A percentile compares a stretch with the other conserved stretches of the same genome.
phyloP scores from a whole-genome alignment of 2,329 filamentous ascomycete genomes.

The Sodiomyces alkalinus region DNA sequence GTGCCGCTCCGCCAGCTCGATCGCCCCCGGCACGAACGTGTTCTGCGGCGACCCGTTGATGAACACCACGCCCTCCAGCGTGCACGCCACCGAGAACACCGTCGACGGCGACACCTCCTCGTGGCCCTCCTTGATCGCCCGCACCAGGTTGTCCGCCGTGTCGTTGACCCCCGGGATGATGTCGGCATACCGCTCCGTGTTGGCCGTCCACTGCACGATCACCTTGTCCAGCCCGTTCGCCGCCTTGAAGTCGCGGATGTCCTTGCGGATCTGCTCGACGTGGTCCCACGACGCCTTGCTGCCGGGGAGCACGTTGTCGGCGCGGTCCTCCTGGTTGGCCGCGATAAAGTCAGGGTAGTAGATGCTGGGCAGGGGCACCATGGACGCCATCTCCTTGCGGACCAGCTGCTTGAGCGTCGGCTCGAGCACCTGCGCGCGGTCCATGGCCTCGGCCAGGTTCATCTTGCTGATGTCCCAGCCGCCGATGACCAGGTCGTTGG shows the following conservation, averaged over 20 bases:
- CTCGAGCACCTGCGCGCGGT: slow-evolving; percentile 87
- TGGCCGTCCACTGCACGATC: slow-evolving; percentile 96
- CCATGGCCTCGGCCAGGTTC: slow-evolving; percentile 85
- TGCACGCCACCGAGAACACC: slow-evolving; percentile 87
- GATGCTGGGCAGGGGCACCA: slow-evolving; percentile 83
- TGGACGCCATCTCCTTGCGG: slow-evolving; percentile 79
- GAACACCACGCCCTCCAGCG: slow-evolving; percentile 80
- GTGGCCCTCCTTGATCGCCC: slow-evolving; percentile 74
- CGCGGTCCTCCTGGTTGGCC: slow-evolving; percentile 92
- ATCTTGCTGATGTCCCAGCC: slow-evolving; percentile 95
- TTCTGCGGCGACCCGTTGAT: slow-evolving; percentile 99
- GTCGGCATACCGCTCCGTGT: slow-evolving; percentile 93
- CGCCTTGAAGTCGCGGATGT: slow-evolving; percentile 86
- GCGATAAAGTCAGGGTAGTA: slow-evolving; percentile 99
- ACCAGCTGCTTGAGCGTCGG: slow-evolving; percentile 83
- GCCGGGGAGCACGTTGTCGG: slow-evolving; percentile 77
- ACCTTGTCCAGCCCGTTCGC: slow-evolving; percentile 80
- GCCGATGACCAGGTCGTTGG: slow-evolving; percentile 86
- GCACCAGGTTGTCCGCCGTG: slow-evolving; percentile 84
- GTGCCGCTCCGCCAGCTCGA: slow-evolving; percentile 77
- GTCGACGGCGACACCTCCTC: slow-evolving; percentile 90
- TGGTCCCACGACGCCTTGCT: slow-evolving; percentile 74
- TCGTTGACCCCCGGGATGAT: slow-evolving; percentile 83
- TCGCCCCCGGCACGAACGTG: slow-evolving; percentile 89
- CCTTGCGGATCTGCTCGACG: slow-evolving; percentile 81